Conservation (phyloP, 1,284 basidiomycete species). For the Heterobasidion occidentale region DNA sequence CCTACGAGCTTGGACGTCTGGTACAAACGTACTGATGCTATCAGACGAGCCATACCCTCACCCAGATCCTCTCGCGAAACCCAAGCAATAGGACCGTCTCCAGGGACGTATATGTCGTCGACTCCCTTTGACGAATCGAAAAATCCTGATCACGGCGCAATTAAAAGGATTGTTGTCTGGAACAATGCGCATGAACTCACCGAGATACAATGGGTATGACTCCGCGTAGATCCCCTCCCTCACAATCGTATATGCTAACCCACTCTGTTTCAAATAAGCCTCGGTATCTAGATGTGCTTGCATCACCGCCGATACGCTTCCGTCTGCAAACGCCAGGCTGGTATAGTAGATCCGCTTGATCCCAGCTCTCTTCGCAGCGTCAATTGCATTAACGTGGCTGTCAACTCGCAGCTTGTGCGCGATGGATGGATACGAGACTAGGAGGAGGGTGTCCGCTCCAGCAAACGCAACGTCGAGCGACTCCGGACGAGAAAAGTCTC, state of each 20-base stretch:
- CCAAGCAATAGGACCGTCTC: conserved; percentile 25
- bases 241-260: conserved; percentile 27
- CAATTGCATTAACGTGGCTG: conserved; percentile 28
- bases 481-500: conserved; percentile 23
- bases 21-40: conserved; percentile 10
- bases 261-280: conserved; percentile 24
- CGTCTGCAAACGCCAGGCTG: conserved; percentile 25
- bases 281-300: conserved; percentile 30
- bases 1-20: conserved; percentile 5
- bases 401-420: conserved; percentile 23
- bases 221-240: conserved; percentile 32
- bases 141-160: conserved; percentile 4
- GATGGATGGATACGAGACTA: conserved; percentile 31
- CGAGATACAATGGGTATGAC: conserved; percentile 28
- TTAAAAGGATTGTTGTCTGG: neutral
- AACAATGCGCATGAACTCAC: conserved; percentile 3
- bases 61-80: conserved; percentile 23
- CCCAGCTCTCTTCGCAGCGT: conserved; percentile 25
- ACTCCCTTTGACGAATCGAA: conserved; percentile 3
- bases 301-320: conserved; percentile 26
- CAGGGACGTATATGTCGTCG: conserved; percentile 5
- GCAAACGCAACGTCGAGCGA: conserved; percentile 25
- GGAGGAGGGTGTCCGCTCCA: conserved; percentile 25
- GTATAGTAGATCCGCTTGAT: conserved; percentile 31
- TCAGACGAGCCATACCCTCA: conserved; percentile 24